These are phyloP conservation scores for Crithidia acanthocephali DNA, from an alignment of 208 protist genomes.

Conservation along the genomic window DNA sequence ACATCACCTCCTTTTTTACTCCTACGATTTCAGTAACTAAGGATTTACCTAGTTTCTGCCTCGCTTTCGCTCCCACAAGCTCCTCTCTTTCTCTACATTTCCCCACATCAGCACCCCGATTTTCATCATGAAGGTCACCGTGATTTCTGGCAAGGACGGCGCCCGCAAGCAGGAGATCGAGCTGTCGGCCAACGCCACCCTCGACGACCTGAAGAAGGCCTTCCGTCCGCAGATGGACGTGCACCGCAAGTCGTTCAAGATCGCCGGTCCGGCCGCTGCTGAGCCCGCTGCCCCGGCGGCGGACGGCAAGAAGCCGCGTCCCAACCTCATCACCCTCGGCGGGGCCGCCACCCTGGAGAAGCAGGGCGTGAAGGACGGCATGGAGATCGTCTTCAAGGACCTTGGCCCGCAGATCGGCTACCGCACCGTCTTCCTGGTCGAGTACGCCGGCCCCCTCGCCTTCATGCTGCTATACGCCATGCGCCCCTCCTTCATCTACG, in stretches of 20 bases:
- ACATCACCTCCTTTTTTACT: background rate
- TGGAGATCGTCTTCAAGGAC: slow-evolving; percentile 89
- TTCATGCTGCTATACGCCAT: slow-evolving; percentile 88
- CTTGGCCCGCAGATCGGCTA: slow-evolving; percentile 94
- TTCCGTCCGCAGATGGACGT: slow-evolving; percentile 62
- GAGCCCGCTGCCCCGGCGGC: slow-evolving; percentile 29
- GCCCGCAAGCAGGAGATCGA: slow-evolving; percentile 55
- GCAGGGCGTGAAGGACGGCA: slow-evolving; percentile 70
- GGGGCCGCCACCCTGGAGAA: slow-evolving; percentile 47
- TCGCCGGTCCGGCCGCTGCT: slow-evolving; percentile 33
- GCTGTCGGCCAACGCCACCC: slow-evolving; percentile 59
- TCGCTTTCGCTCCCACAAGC: background rate
- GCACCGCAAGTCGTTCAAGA: slow-evolving; percentile 80
- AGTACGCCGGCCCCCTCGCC: slow-evolving; percentile 95
- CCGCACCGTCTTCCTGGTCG: slow-evolving; percentile 94
- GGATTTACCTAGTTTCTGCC: background rate
- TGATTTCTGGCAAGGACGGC: slow-evolving; percentile 52
- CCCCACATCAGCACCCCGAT: background rate
- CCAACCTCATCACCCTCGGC: slow-evolving; percentile 59
- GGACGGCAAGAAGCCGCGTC: slow-evolving; percentile 42
- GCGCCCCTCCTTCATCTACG: slow-evolving; percentile 79
- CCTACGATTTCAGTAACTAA: background rate
- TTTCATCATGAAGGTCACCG: slow-evolving; percentile 71
- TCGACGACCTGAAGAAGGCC: slow-evolving; percentile 72
- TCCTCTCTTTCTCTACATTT: slow-evolving; percentile 2